Evolutionary conservation across 1,284 basidiomycete species (phyloP), one percentile per base, ranked within the genome.

Genomic region (Heterobasidion parviporum): DNA sequence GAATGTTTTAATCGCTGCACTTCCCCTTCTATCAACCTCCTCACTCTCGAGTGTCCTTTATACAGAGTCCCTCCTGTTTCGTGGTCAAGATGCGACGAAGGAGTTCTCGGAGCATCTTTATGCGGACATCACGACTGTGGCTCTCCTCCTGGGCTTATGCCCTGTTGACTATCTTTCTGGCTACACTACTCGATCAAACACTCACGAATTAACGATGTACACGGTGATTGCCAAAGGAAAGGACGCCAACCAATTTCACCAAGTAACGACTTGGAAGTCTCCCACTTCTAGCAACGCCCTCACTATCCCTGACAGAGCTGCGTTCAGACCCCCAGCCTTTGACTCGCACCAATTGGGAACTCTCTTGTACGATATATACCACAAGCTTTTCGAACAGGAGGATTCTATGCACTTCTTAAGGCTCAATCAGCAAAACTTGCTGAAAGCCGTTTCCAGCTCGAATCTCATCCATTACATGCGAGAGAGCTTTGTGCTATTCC

Each of bases 311-410:
- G 3, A 6, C 18, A 26, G 8, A 12, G 15, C 12, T 16, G 51
- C 14, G n/a, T 12, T 34, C 6, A 51, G 50, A 10, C 57, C 52
- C 46, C 51, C 59, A 20, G 36, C 55, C 45, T 67, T 72, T 58
- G 64, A 72, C 56, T 54, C 72, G 0, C 54, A 55, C 3, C 67
- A 73, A 26, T 67, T 83, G 32, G 74, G 67, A 15, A 60, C 60
- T n/a, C 62, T 78, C 33, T 62, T 84, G 5, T 79, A 74, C 53
- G 64, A 67, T 8, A 62, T 82, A 8, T 83, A 83, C 61, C 61
- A 67, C 14, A 62, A 69, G 15, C 73, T 83, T 70, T 83, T 83
- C 53, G 57, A 66, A 12, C 63, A 72, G 20, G 77, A 78, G 56
- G 63, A 71, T 57, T 14, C 51, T 38, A 48, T 20, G 44, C 60